These are phyloP conservation scores for Pythium sukuiense DNA, from an alignment of 352 stramenopile genomes.

Conservation along the genomic window DNA sequence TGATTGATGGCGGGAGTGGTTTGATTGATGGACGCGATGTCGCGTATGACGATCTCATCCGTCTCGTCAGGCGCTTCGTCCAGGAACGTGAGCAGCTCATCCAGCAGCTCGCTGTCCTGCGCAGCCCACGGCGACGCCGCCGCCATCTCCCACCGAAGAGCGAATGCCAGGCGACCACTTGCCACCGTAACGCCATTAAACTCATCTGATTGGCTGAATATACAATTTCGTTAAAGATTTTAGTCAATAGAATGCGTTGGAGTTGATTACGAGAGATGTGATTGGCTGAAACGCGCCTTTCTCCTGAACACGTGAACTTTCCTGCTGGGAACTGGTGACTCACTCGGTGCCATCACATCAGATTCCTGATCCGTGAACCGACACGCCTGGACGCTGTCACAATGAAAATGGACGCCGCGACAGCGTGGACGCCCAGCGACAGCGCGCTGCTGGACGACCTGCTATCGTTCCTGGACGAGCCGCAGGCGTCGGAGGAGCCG, in stretches of 20 bases:
- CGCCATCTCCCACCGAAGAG: background rate
- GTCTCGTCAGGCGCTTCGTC: background rate
- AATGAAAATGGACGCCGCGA: background rate
- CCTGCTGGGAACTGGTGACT: background rate
- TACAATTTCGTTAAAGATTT: background rate
- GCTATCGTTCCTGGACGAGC: background rate
- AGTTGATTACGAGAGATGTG: background rate
- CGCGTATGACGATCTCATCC: constrained; percentile 33
- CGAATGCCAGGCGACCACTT: too few species aligned
- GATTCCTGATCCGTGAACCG: background rate
- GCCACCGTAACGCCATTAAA: too few species aligned
- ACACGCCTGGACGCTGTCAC: background rate
- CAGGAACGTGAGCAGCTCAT: constrained; percentile 4
- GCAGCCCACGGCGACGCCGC: background rate
- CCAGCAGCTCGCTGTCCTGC: background rate
- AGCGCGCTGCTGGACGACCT: constrained; percentile 1
- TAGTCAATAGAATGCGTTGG: background rate
- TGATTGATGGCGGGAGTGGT: background rate
- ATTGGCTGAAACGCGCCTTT: background rate
- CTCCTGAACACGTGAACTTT: constrained; percentile 6
- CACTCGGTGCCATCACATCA: background rate
- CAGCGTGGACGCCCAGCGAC: background rate
- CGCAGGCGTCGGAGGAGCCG: background rate
- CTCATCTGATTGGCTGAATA: too few species aligned
- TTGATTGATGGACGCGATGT: background rate